These are phyloP conservation scores for Backusella westeae DNA, from an alignment of 192 early-diverging fungal genomes.

Conservation along the genomic window DNA sequence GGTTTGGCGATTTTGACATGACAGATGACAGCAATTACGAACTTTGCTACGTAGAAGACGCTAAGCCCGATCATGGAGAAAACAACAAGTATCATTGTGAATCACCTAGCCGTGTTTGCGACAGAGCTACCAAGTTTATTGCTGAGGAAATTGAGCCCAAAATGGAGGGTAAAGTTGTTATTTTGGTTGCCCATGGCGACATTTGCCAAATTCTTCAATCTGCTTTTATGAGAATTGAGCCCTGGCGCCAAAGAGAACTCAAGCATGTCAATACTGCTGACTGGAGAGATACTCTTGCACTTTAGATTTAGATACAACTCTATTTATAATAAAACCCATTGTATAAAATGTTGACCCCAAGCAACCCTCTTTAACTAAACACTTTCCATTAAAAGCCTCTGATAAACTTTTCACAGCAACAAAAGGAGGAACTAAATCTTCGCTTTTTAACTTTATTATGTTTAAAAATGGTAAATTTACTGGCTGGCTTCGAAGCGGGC, in stretches of 20 bases:
- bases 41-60: constrained; percentile 44
- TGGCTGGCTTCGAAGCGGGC: constrained; percentile 25
- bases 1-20: constrained; percentile 58
- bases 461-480: neutral
- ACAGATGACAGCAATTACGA: constrained; percentile 39
- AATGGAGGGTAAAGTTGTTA: constrained; percentile 23
- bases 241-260: constrained; percentile 45
- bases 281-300: constrained; percentile 32
- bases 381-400: neutral
- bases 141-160: constrained; percentile 31
- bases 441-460: neutral
- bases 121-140: constrained; percentile 30
- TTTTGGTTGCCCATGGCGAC: constrained; percentile 55
- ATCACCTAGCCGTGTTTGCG: constrained; percentile 22
- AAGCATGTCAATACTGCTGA: constrained; percentile 46
- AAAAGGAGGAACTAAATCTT: neutral
- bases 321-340: neutral
- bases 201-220: constrained; percentile 50
- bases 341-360: neutral
- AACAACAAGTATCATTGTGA: constrained; percentile 17
- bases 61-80: constrained; percentile 20
- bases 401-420: neutral
- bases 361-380: neutral
- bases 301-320: neutral
- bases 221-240: constrained; percentile 38